Conservation (phyloP, 768 basidiomycete species). For the Steccherinum ochraceum region DNA sequence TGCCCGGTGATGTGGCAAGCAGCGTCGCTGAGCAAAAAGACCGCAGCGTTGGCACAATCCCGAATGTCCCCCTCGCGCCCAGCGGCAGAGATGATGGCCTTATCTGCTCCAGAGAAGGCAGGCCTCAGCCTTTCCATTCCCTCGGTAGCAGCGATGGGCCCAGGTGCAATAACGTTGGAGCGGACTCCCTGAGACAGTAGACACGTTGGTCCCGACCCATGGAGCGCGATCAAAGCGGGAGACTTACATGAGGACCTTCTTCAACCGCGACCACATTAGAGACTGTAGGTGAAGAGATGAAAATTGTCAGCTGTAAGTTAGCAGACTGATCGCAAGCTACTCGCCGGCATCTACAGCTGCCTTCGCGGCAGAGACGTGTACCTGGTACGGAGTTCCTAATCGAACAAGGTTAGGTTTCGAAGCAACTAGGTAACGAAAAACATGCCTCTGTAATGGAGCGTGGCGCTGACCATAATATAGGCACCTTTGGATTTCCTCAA, state of each 20-base stretch:
- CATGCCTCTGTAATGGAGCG: constrained; percentile 77
- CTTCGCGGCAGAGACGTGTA: constrained; percentile 92
- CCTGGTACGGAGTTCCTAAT: constrained; percentile 77
- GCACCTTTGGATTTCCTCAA: constrained; percentile 68
- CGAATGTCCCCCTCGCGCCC: constrained; percentile 49
- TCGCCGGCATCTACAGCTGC: constrained; percentile 79
- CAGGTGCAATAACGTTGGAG: constrained; percentile 81
- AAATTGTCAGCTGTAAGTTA: neutral
- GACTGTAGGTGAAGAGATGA: constrained; percentile 24
- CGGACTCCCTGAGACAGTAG: constrained; percentile 55
- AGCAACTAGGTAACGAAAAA: neutral
- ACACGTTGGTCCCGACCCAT: neutral
- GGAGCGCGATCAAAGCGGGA: neutral
- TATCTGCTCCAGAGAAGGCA: constrained; percentile 11
- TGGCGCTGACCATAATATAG: constrained; percentile 87
- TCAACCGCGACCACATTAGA: constrained; percentile 85
- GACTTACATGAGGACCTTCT: constrained; percentile 69
- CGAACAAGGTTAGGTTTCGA: constrained; percentile 4
- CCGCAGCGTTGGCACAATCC: constrained; percentile 64
- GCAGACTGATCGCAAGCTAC: no score
- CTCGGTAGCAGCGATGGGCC: constrained; percentile 77
- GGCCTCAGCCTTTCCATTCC: constrained; percentile 52
- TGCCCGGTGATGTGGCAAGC: constrained; percentile 75
- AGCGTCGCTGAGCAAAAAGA: constrained; percentile 81
- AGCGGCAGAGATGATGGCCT: constrained; percentile 25